Percentiles rank a stretch among this genome's conserved stretches.
Evolutionary conservation across 2,329 filamentous ascomycete species (phyloP).

Genomic region (Arachnomyces sp.): DNA sequence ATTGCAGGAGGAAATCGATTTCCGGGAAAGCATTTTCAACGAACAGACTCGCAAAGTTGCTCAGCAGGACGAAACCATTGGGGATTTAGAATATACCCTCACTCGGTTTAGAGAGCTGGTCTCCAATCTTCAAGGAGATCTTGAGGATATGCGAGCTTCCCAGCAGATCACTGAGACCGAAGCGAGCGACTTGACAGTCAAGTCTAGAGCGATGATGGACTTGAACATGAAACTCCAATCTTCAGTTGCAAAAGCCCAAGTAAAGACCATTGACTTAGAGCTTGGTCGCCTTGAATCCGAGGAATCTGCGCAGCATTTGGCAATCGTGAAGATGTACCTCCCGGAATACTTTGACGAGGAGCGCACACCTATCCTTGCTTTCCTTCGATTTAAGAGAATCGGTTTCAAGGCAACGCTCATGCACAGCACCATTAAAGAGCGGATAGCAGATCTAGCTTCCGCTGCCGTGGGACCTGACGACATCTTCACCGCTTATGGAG

Average conservation of each 20-base stretch:
- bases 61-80: constrained; percentile 70
- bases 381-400: constrained; percentile 79
- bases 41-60: constrained; percentile 66
- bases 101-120: constrained; percentile 84
- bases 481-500: constrained; percentile 68
- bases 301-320: constrained; percentile 78
- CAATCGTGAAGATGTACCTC: constrained; percentile 81
- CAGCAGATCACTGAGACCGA: constrained; percentile 89
- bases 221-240: constrained; percentile 89
- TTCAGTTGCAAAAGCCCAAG: constrained; percentile 82
- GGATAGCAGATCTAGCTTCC: constrained; percentile 59
- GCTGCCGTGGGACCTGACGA: constrained; percentile 63
- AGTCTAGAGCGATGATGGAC: constrained; percentile 91
- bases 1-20: constrained; percentile 85
- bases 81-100: constrained; percentile 85
- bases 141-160: constrained; percentile 86
- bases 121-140: constrained; percentile 70
- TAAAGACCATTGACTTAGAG: constrained; percentile 90
- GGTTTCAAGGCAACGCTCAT: constrained; percentile 80
- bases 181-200: constrained; percentile 78
- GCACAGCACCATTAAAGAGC: constrained; percentile 69
- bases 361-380: constrained; percentile 75
- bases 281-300: constrained; percentile 78
- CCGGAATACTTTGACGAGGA: constrained; percentile 76
- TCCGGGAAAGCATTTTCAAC: constrained; percentile 73